phyloP scores from a whole-genome alignment of 352 stramenopile species.

The Globisporangium uncinulatum region DNA sequence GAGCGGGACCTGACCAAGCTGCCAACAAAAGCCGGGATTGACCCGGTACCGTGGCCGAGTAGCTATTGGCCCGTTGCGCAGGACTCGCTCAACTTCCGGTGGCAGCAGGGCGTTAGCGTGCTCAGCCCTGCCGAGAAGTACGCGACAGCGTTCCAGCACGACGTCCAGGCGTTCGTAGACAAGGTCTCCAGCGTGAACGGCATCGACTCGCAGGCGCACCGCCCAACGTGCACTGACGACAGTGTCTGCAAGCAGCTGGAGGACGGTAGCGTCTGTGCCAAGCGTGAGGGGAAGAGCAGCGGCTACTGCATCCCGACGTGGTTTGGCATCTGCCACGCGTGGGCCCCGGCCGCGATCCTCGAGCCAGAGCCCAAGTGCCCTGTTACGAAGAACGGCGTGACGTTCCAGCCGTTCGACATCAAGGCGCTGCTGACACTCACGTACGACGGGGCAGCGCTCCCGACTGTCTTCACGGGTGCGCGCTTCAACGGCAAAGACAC shows the following conservation, averaged over 20 bases:
- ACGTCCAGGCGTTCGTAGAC: constrained; percentile 31
- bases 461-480: constrained; percentile 13
- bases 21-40: constrained; percentile 30
- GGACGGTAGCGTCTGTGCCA: constrained; percentile 38
- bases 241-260: constrained; percentile 28
- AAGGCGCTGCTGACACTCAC: constrained; percentile 14
- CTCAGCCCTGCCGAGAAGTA: constrained; percentile 49
- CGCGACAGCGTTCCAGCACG: constrained; percentile 38
- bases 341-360: constrained; percentile 45
- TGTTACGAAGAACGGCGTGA: constrained; percentile 41
- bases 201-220: constrained; percentile 33
- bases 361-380: constrained; percentile 40
- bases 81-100: constrained; percentile 62
- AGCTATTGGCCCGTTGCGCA: constrained; percentile 67
- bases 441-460: constrained; percentile 9
- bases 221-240: constrained; percentile 20
- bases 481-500: constrained; percentile 12
- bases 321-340: constrained; percentile 61
- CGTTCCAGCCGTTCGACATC: constrained; percentile 46
- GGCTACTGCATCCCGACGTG: constrained; percentile 51
- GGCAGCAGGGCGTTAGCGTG: constrained; percentile 21
- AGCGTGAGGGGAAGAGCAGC: constrained; percentile 17
- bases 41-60: constrained; percentile 51
- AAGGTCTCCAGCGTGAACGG: constrained; percentile 40
- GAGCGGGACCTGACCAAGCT: constrained; percentile 49